Base-by-base conservation (phyloP, 768 basidiomycete genomes). In the Xerocomus spinulosus region DNA sequence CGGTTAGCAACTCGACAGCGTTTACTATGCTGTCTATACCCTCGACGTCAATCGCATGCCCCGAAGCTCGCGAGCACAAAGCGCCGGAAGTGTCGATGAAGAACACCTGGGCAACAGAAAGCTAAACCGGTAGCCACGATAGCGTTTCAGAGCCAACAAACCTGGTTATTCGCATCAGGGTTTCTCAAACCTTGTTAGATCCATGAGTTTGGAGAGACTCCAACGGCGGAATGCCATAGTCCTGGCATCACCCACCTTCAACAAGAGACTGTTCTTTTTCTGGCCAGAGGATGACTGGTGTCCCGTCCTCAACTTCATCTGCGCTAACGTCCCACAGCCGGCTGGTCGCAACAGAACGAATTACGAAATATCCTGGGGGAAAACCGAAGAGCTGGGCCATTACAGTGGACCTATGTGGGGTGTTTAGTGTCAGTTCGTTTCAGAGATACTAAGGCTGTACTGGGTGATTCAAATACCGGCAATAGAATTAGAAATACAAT, bases 21-120 rank as follows among this genome's bases (percentile, higher is more conserved):
- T 40, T 32, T 39, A 39, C 5, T 24, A 21, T 24, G 30, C 41
- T 38, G 17, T 14, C 52, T 68, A 20, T 64, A 84, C 88, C 78
- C 73, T 91, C 81, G 29, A 92, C 67, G 57, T 92, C 89, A 30
- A 92, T 70, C 8, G 88, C 90, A 66, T 91, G 88, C 0, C 90
- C 90, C 14, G 88, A 79, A 4, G 80, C 77, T 55, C 85, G 77
- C 9, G 89, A 87, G 62, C 87, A 92, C 34, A 92, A 66, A 9
- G 80, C 81, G 17, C 90, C 89, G 17, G 79, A 78, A 2, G 78
- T 76, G 62, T 92, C 90, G 44, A 92, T 78, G 69, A 87, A 92
- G 70, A 90, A 92, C 15, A 92, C 85, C 85, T 91, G 44, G 33
- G 28, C 7, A n/a, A 38, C 4, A 40, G 20, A 26, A 43, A 17